Conservation (phyloP, 2,329 filamentous ascomycete genomes). For the Albifimbria verrucaria region DNA sequence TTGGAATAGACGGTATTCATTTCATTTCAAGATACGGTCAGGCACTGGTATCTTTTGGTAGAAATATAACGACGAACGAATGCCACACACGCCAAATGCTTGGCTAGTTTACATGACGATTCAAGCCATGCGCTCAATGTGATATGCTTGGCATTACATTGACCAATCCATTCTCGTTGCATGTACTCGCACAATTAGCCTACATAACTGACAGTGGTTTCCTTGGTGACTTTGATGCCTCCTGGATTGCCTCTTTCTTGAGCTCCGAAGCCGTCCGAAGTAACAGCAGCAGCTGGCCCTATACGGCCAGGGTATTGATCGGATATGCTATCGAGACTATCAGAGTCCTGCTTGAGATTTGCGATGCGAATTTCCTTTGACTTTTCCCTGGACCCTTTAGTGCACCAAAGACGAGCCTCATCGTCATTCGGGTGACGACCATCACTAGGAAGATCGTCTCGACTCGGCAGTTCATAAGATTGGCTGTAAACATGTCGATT, state of each 20-base stretch:
- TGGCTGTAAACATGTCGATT: conserved; percentile 12
- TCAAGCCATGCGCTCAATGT: not conserved
- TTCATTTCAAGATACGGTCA: too few species aligned
- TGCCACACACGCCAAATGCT: too few species aligned
- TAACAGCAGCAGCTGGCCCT: conserved; percentile 12
- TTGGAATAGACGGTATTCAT: too few species aligned
- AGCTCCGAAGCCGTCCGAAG: conserved; percentile 15
- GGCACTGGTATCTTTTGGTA: too few species aligned
- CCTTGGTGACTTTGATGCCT: conserved; percentile 20
- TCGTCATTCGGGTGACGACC: conserved; percentile 14
- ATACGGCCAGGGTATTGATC: conserved; percentile 11
- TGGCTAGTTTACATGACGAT: too few species aligned
- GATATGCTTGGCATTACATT: too few species aligned
- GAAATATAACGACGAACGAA: too few species aligned
- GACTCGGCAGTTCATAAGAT: conserved; percentile 20
- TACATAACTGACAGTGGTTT: conserved; percentile 20
- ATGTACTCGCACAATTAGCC: not conserved
- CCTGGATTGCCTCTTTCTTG: conserved; percentile 10
- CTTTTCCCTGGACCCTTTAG: conserved; percentile 5
- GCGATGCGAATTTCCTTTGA: conserved; percentile 6
- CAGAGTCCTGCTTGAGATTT: conserved; percentile 14
- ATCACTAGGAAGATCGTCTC: conserved; percentile 10
- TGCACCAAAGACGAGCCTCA: conserved; percentile 17
- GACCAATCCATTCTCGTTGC: not conserved
- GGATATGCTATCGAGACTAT: conserved; percentile 16